A percentile compares a stretch with the other conserved stretches of the same genome.
Evolutionary conservation across 2,329 filamentous ascomycete genomes (phyloP).

Genomic region (Talaromyces sp.): DNA sequence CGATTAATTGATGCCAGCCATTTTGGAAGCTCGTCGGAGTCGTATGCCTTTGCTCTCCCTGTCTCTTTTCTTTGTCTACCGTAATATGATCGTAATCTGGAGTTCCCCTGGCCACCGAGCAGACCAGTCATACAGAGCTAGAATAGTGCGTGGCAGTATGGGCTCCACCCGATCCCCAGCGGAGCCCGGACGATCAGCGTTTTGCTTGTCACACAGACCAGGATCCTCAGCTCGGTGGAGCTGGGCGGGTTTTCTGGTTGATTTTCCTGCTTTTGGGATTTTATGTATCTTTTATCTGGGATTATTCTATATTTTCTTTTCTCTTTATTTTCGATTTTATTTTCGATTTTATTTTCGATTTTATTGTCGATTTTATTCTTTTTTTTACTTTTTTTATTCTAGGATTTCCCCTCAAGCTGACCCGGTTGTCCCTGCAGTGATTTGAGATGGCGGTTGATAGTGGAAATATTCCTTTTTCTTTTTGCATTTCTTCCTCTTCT

Average conservation of each 20-base stretch:
- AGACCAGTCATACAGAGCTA: too few relatives aligned
- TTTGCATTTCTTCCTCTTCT: too few relatives aligned
- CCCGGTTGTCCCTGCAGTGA: neutral
- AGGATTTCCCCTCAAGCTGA: neutral
- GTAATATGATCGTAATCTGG: too few relatives aligned
- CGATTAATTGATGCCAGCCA: too few relatives aligned
- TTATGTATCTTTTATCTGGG: conserved; percentile 22
- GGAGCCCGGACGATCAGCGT: conserved; percentile 24
- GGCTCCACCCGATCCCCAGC: conserved; percentile 1
- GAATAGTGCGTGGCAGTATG: conserved; percentile 18
- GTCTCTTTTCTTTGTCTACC: too few relatives aligned
- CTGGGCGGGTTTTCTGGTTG: conserved; percentile 23
- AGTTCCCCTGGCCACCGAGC: too few relatives aligned
- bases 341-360: conserved; percentile 22
- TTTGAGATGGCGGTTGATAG: neutral
- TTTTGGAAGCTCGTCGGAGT: too few relatives aligned
- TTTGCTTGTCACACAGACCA: conserved; percentile 29
- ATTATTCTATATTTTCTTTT: conserved; percentile 29
- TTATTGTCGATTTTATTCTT: neutral
- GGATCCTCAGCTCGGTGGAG: conserved; percentile 28
- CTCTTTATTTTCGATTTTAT: too few relatives aligned
- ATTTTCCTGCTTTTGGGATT: conserved; percentile 23
- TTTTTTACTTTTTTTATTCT: conserved; percentile 5
- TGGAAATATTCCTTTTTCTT: neutral
- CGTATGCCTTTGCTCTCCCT: too few relatives aligned